phyloP scores from a whole-genome alignment of 495 filamentous ascomycete genomes.

The Copromyces sp. region DNA sequence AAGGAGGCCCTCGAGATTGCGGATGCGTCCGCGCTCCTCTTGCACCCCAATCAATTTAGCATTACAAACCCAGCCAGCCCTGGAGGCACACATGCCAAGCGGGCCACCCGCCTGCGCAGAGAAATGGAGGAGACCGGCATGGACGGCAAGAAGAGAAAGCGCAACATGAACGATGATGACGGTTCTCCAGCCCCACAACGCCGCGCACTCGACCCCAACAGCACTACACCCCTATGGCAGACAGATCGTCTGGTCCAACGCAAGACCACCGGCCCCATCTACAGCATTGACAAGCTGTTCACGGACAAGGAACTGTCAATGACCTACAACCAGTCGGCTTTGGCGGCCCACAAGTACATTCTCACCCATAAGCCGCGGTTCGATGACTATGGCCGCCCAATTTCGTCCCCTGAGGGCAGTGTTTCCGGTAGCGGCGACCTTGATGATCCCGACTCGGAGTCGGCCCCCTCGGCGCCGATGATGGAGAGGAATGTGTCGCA shows the following conservation, averaged over 20 bases:
- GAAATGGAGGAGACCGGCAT: slow-evolving; percentile 68
- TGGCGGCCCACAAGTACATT: slow-evolving; percentile 50
- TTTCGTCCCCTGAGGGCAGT: slow-evolving; percentile 41
- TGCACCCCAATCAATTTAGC: slow-evolving; percentile 88
- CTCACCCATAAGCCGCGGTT: slow-evolving; percentile 39
- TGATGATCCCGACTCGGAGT: slow-evolving; percentile 33
- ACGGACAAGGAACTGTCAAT: slow-evolving; percentile 84
- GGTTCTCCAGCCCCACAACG: slow-evolving; percentile 56
- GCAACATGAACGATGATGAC: slow-evolving; percentile 62
- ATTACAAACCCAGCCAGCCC: slow-evolving; percentile 71
- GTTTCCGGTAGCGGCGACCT: slow-evolving; percentile 40
- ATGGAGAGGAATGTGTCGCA: slow-evolving; percentile 70
- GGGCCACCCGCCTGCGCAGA: slow-evolving; percentile 71
- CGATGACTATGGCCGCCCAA: slow-evolving; percentile 34
- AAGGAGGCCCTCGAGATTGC: slow-evolving; percentile 82
- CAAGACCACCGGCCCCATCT: slow-evolving; percentile 42
- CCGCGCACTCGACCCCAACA: slow-evolving; percentile 33
- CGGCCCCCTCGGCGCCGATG: slow-evolving; percentile 43
- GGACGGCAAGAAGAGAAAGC: slow-evolving; percentile 69
- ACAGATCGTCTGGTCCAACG: slow-evolving; percentile 34
- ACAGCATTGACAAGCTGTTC: slow-evolving; percentile 83
- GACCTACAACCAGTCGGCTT: slow-evolving; percentile 59
- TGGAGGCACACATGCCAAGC: slow-evolving; percentile 66
- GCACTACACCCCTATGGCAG: slow-evolving; percentile 48
- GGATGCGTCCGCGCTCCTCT: slow-evolving; percentile 76